These are phyloP conservation scores for Exophiala viscosa DNA, from an alignment of 2,329 filamentous ascomycete genomes.

Conservation along the genomic window DNA sequence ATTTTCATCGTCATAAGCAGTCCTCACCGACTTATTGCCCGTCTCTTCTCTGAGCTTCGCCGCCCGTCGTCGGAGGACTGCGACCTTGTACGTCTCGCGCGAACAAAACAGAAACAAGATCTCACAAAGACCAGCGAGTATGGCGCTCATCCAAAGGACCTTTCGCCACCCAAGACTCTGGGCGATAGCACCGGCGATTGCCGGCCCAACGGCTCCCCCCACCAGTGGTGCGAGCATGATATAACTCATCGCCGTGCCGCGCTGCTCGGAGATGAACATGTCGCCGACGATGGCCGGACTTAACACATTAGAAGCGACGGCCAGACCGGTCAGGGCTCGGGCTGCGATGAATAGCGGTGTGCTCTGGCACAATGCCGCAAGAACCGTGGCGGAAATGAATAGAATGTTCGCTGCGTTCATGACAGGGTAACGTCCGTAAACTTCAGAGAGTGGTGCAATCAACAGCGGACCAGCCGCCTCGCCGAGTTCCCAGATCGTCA, in stretches of 20 bases:
- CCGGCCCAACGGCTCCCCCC: conserved; percentile 27
- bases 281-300: conserved; percentile 63
- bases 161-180: conserved; percentile 27
- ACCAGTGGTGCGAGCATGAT: conserved; percentile 57
- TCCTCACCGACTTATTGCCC: conserved; percentile 26
- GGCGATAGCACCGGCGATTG: conserved; percentile 28
- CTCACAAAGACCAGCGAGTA: conserved; percentile 19
- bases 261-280: conserved; percentile 56
- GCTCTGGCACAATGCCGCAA: conserved; percentile 39
- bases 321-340: conserved; percentile 43
- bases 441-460: conserved; percentile 45
- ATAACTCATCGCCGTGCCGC: conserved; percentile 57
- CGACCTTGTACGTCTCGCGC: conserved; percentile 34
- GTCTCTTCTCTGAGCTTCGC: conserved; percentile 31
- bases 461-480: conserved; percentile 46
- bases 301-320: conserved; percentile 52
- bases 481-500: conserved; percentile 50
- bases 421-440: conserved; percentile 39
- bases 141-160: conserved; percentile 26
- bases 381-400: conserved; percentile 43
- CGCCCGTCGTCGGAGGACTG: conserved; percentile 31
- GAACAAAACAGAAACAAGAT: conserved; percentile 30
- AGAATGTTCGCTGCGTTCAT: conserved; percentile 41
- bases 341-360: conserved; percentile 40
- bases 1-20: conserved; percentile 15